phyloP scores from a whole-genome alignment of 257 asterid genomes.

The Solanum chaucha region DNA sequence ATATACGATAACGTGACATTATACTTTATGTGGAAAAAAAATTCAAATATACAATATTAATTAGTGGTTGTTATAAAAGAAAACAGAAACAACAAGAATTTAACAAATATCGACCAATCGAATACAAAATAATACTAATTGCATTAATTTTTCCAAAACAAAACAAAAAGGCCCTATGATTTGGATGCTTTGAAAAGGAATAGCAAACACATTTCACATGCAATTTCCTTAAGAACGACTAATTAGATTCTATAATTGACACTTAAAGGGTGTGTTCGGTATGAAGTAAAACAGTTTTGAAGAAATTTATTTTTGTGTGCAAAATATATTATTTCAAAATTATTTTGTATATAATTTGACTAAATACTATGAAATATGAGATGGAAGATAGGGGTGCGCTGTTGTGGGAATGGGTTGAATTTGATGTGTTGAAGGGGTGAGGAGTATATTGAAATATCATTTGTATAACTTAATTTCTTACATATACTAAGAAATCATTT shows the following conservation, averaged over 20 bases:
- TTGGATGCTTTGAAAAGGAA: neutral
- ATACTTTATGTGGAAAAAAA: neutral
- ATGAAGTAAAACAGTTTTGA: neutral
- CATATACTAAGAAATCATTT: too few species aligned
- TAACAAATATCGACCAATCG: neutral
- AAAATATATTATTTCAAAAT: neutral
- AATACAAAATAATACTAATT: neutral
- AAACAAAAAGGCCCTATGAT: neutral
- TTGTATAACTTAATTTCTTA: neutral
- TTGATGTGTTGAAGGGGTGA: neutral
- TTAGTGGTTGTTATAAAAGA: neutral
- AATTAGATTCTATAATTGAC: neutral
- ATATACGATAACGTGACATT: neutral
- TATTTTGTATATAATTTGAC: neutral
- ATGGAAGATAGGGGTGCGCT: neutral
- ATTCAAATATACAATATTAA: neutral
- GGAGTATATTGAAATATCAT: neutral
- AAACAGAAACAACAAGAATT: neutral
- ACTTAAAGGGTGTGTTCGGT: neutral
- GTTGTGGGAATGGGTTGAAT: neutral
- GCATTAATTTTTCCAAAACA: neutral
- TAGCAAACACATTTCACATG: neutral
- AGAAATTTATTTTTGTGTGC: neutral
- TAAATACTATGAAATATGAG: neutral
- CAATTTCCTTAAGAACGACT: neutral